These are phyloP conservation scores for Ilyonectria destructans DNA, from an alignment of 2,329 filamentous ascomycete species.

Conservation along the genomic window DNA sequence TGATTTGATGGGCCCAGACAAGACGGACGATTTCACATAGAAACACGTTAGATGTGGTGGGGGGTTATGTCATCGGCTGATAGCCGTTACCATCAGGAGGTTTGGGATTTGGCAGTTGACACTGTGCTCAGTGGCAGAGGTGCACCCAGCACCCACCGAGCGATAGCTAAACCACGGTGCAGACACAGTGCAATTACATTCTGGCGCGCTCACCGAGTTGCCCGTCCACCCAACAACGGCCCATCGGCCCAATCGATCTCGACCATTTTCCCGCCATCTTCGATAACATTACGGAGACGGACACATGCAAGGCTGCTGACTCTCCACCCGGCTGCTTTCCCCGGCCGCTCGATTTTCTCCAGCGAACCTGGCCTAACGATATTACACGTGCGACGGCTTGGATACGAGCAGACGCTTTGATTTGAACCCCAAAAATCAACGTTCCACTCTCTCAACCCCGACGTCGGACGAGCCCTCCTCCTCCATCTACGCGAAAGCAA, in stretches of 20 bases:
- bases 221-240: conserved; percentile 38
- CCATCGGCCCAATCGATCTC: conserved; percentile 46
- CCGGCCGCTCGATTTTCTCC: conserved; percentile 16
- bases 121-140: conserved; percentile 33
- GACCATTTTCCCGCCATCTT: conserved; percentile 39
- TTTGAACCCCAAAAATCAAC: not conserved
- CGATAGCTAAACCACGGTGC: not conserved
- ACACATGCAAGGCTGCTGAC: conserved; percentile 45
- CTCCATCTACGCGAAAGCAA: not conserved
- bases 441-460: not conserved
- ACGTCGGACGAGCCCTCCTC: not conserved
- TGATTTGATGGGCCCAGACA: conserved; percentile 50
- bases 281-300: conserved; percentile 38
- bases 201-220: conserved; percentile 27
- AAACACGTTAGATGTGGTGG: conserved; percentile 49
- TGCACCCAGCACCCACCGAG: not conserved
- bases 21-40: conserved; percentile 44
- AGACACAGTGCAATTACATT: conserved; percentile 35
- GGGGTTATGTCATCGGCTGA: conserved; percentile 47
- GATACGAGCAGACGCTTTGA: conserved; percentile 3
- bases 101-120: not conserved
- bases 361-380: conserved; percentile 15
- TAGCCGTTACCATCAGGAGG: conserved; percentile 28
- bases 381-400: conserved; percentile 20
- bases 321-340: conserved; percentile 38